Evolutionary conservation across 2,329 filamentous ascomycete genomes (phyloP), one percentile per base, ranked within the genome.

Genomic region (Aspergillus neoniger): DNA sequence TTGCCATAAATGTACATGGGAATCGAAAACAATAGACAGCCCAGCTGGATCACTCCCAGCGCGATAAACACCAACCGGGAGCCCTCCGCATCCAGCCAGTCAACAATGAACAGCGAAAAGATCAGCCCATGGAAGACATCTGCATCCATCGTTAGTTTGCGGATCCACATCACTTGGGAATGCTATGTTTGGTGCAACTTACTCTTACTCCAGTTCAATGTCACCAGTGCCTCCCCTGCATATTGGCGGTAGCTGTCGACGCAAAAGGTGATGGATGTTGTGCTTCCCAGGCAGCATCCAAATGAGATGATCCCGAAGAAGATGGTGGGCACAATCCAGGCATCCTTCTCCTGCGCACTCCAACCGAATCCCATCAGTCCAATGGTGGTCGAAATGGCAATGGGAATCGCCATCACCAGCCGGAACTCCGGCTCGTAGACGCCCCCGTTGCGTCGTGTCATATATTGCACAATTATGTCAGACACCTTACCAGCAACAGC

Each of bases 361-460:
- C 94, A 98, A n/a, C 94, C 94, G 70, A 95, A 98, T 2, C 92
- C 94, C 88, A 97, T 96, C 15, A 98, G 84, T 0, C 95, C 95
- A 32, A 94, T 86, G 1, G 88, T 86, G 0, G 93, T 97, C 3
- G 87, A 87, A 57, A 97, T 70, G 0, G 89, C 81, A 32, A 97
- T 88, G 0, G 93, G 94, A 3, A 89, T 77, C 0, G 87, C 91
- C 94, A 98, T 96, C 47, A 96, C 84, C 0, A 96, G 84, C 6
- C 93, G 86, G 71, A 96, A 98, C 75, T 98, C 94, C 0, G 94
- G 94, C 75, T 98, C 94, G 74, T 97, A 98, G 2, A 98, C 81
- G 2, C 94, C 94, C n/a, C 91, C 92, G 67, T 98, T 98, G 28
- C 88, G 87, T 38, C 88, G 85, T 2, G 91, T 85, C 89, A 98